Evolutionary conservation across 169 alveolate species (phyloP), one percentile per base, ranked within the genome.

Genomic region (Eimeria brunetti): DNA sequence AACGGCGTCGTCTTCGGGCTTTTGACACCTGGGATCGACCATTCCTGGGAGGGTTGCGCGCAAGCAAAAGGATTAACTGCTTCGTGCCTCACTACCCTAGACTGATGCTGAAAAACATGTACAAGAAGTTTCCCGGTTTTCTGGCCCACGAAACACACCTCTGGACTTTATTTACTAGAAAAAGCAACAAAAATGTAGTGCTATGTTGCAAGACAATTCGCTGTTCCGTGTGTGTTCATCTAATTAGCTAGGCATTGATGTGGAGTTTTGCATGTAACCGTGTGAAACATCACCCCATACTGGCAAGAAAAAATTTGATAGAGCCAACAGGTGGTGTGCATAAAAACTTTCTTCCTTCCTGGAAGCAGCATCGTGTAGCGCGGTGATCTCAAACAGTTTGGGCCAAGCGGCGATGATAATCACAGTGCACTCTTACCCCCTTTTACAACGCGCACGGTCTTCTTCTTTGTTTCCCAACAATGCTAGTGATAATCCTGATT

Each of bases 1-100:
- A 24, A 44, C n/a, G 16, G 64, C n/a, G 88, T 78, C 64, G 56
- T 30, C 41, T 73, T 73, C 83, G 83, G n/a, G 51, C 83, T 30
- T 73, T 73, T 30, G 51, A 33, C 22, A 12, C 56, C 33, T 38
- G 20, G 88, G 33, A 78, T 78, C 88, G 46, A n/a, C 4, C 88
- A 78, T 46, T 33, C 27, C 60, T 78, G 88, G 64, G n/a, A n/a
- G 11, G 11, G 46, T n/a, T 6, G 27, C 36, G 51, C n/a, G 49
- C 44, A 49, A 0, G 88, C 46, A 51, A 8, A 41, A 11, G 64
- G 8, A 2, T 22, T 16, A 38, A 36, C 83, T 38, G 18, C 38
- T 20, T 18, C 83, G n/a, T 38, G 53, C 0, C 30, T 36, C 33
- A 38, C 14, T 4, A 73, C 18, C 20, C 4, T 38, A 38, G 53